A percentile compares a stretch with the other conserved stretches of the same genome.
phyloP scores from a whole-genome alignment of 495 filamentous ascomycete species.

The Hyaloscypha finlandica region DNA sequence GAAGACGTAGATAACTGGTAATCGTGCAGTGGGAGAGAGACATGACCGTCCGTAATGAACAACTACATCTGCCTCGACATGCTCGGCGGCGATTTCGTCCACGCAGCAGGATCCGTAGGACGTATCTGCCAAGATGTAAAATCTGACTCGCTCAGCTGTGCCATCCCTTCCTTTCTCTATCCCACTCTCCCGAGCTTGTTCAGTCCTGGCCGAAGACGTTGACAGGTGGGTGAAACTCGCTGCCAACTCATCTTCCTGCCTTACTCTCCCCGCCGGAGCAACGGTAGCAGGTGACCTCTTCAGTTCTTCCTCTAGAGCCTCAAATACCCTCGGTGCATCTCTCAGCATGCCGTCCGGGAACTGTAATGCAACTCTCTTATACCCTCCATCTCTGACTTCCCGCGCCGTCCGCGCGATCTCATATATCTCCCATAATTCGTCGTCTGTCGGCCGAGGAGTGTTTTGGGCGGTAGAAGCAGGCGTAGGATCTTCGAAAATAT shows the following conservation, averaged over 20 bases:
- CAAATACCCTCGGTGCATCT: constrained; percentile 82
- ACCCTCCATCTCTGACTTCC: constrained; percentile 70
- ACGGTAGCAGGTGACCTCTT: constrained; percentile 26
- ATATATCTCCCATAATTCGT: constrained; percentile 76
- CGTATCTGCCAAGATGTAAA: constrained; percentile 92
- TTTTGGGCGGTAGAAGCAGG: constrained; percentile 38
- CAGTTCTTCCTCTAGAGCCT: constrained; percentile 64
- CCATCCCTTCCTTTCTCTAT: constrained; percentile 6
- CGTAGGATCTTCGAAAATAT: constrained; percentile 68
- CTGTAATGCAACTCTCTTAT: constrained; percentile 81
- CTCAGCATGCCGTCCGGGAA: constrained; percentile 91
- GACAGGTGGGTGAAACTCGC: constrained; percentile 6
- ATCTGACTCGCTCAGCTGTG: constrained; percentile 43
- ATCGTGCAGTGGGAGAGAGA: constrained; percentile 81
- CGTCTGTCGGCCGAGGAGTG: constrained; percentile 55
- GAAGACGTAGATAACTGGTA: constrained; percentile 93
- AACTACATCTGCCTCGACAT: constrained; percentile 85
- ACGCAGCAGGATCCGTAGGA: constrained; percentile 97
- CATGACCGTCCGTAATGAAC: constrained; percentile 95
- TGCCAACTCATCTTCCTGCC: constrained; percentile 6
- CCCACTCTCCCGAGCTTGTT: constrained; percentile 8
- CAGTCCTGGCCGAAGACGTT: background rate
- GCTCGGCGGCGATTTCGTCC: constrained; percentile 95
- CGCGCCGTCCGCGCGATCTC: constrained; percentile 80
- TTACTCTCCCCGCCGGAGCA: background rate